Percentiles rank a stretch among this genome's conserved stretches.
These are phyloP conservation scores for Zalerion maritima DNA, from an alignment of 495 filamentous ascomycete genomes.

Conservation along the genomic window DNA sequence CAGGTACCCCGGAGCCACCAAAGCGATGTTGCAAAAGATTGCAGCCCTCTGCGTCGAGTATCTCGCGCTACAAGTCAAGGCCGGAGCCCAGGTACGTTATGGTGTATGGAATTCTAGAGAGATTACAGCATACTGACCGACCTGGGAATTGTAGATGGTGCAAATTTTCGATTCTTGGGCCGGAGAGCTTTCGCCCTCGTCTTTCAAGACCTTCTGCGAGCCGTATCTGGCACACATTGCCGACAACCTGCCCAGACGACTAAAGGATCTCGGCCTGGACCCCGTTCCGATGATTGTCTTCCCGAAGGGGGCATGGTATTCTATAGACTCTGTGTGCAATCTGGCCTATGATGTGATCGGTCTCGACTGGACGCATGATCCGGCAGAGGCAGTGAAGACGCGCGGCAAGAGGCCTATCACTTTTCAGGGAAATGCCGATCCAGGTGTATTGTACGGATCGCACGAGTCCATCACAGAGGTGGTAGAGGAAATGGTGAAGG, in stretches of 20 bases:
- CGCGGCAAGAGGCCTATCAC: conserved; percentile 57
- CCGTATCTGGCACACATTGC: conserved; percentile 81
- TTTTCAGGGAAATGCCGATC: conserved; percentile 90
- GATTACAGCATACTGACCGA: conserved; percentile 1
- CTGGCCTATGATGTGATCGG: conserved; percentile 87
- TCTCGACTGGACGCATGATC: conserved; percentile 88
- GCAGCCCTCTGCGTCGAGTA: conserved; percentile 87
- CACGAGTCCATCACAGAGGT: conserved; percentile 60
- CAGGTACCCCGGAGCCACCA: conserved; percentile 66
- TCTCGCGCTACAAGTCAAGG: conserved; percentile 78
- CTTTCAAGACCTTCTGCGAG: conserved; percentile 70
- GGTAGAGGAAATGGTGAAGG: conserved; percentile 70
- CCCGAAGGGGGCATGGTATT: conserved; percentile 98
- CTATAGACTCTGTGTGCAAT: conserved; percentile 71
- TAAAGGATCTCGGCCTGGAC: conserved; percentile 59
- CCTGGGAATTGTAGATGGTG: conserved; percentile 40
- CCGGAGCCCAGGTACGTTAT: conserved; percentile 58
- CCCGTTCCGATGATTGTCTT: conserved; percentile 96
- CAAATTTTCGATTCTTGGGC: conserved; percentile 99
- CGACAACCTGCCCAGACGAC: conserved; percentile 50
- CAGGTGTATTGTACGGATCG: conserved; percentile 80
- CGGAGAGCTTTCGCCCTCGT: conserved; percentile 70
- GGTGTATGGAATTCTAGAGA: not conserved
- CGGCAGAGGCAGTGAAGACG: conserved; percentile 63
- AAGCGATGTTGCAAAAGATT: conserved; percentile 76